These are phyloP conservation scores for Geoglossum cookeanum DNA, from an alignment of 2,329 filamentous ascomycete genomes.

Conservation along the genomic window DNA sequence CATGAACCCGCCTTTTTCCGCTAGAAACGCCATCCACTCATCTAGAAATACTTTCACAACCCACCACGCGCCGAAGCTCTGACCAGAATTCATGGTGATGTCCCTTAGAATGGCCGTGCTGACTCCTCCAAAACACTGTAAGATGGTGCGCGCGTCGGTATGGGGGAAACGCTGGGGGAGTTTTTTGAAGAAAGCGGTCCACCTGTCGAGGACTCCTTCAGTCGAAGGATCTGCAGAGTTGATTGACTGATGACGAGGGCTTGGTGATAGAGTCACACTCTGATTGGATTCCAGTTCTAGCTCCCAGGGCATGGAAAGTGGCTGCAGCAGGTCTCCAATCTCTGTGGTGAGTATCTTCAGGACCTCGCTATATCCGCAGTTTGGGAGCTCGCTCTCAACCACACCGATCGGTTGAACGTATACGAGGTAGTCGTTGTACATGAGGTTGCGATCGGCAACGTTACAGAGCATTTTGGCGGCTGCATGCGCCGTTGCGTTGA, in stretches of 20 bases:
- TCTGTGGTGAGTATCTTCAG: constrained; percentile 37
- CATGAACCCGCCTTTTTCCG: constrained; percentile 80
- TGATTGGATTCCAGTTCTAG: constrained; percentile 33
- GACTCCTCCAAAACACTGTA: constrained; percentile 57
- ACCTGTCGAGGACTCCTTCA: constrained; percentile 57
- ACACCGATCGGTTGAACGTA: constrained; percentile 37
- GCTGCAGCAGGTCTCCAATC: constrained; percentile 51
- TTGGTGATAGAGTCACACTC: constrained; percentile 11
- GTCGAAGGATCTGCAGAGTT: constrained; percentile 21
- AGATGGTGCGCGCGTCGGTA: constrained; percentile 50
- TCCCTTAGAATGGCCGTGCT: constrained; percentile 64
- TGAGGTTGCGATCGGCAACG: constrained; percentile 74
- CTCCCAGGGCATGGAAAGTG: constrained; percentile 45
- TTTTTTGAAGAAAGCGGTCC: constrained; percentile 52
- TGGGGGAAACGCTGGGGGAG: constrained; percentile 56
- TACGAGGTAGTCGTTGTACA: constrained; percentile 81
- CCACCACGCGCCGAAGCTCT: constrained; percentile 83
- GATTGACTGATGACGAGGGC: constrained; percentile 21
- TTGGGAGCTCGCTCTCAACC: constrained; percentile 36
- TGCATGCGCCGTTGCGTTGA: constrained; percentile 85
- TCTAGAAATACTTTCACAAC: constrained; percentile 91
- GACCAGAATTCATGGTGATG: constrained; percentile 57
- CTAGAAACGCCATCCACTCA: constrained; percentile 81
- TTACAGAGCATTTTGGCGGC: constrained; percentile 84
- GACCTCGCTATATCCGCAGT: constrained; percentile 34